Conservation (phyloP, 2,329 filamentous ascomycete species). For the Ascochyta pisi region DNA sequence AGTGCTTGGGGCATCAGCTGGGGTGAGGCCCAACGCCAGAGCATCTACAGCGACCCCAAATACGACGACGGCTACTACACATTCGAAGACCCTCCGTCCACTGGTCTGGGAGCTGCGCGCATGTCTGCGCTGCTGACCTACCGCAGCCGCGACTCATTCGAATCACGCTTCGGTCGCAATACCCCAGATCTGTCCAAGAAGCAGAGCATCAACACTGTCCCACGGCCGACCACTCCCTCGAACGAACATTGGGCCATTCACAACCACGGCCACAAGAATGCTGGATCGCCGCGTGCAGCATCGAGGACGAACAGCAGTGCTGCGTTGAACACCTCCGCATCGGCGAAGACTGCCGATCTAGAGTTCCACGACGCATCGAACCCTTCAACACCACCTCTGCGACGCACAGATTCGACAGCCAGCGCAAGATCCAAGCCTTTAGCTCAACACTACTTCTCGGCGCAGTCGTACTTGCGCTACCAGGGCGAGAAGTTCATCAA, state of each 20-base stretch:
- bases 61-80: constrained; percentile 97
- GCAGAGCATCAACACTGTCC: constrained; percentile 78
- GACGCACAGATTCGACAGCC: constrained; percentile 22
- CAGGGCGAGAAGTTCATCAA: constrained; percentile 96
- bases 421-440: constrained; percentile 48
- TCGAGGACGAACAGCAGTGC: constrained; percentile 47
- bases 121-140: constrained; percentile 98
- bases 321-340: constrained; percentile 28
- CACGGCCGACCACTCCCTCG: constrained; percentile 54
- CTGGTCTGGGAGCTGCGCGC: constrained; percentile 89
- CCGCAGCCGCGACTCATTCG: constrained; percentile 94
- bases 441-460: constrained; percentile 86
- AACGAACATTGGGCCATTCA: constrained; percentile 60
- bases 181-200: constrained; percentile 83
- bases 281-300: constrained; percentile 52
- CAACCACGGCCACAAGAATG: constrained; percentile 59
- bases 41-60: constrained; percentile 97
- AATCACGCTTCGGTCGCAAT: constrained; percentile 92
- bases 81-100: constrained; percentile 83
- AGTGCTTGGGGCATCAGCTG: constrained; percentile 92
- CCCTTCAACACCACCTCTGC: constrained; percentile 36
- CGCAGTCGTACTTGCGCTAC: constrained; percentile 95
- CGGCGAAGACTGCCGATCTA: constrained; percentile 48
- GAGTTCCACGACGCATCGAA: constrained; percentile 56
- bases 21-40: constrained; percentile 87